Percentiles rank a stretch among this genome's conserved stretches.
These are phyloP conservation scores for Zancudomyces culisetae DNA, from an alignment of 371 early-diverging fungal species.

Conservation along the genomic window DNA sequence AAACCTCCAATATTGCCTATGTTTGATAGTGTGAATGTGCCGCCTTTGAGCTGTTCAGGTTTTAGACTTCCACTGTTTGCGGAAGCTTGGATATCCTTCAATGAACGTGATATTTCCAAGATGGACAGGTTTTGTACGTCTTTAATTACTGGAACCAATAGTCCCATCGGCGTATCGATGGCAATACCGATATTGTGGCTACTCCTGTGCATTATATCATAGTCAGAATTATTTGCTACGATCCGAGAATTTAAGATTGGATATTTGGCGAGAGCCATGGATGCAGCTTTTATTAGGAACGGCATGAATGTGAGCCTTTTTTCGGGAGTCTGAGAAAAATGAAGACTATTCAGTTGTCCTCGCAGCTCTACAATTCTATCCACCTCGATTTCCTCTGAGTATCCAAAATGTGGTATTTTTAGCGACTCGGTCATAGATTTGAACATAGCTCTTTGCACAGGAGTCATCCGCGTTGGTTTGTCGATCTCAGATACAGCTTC, in stretches of 20 bases:
- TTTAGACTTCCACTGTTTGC: constrained; percentile 45
- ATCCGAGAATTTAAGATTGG: constrained; percentile 79
- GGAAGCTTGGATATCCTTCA: constrained; percentile 51
- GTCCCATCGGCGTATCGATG: constrained; percentile 88
- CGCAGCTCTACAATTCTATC: constrained; percentile 47
- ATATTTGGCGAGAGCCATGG: constrained; percentile 57
- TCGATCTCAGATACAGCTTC: constrained; percentile 15
- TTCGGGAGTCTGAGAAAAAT: constrained; percentile 17
- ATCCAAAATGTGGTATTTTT: constrained; percentile 85
- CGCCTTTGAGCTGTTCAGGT: constrained; percentile 53
- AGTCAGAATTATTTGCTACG: constrained; percentile 15
- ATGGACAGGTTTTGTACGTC: constrained; percentile 73
- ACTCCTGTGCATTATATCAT: constrained; percentile 45
- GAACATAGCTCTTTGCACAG: constrained; percentile 92
- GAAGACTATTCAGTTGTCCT: constrained; percentile 38
- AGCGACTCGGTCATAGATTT: constrained; percentile 85
- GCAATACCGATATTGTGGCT: constrained; percentile 88
- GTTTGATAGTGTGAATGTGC: constrained; percentile 84
- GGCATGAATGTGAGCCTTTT: constrained; percentile 82
- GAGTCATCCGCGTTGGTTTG: constrained; percentile 35
- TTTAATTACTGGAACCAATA: constrained; percentile 89
- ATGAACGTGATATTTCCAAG: constrained; percentile 72
- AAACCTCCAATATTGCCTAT: constrained; percentile 91
- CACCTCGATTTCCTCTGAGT: constrained; percentile 72
- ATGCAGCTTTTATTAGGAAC: constrained; percentile 83